Evolutionary conservation across 257 asterid genomes (phyloP), one percentile per base, ranked within the genome.

Genomic region (Apocynum venetum): DNA sequence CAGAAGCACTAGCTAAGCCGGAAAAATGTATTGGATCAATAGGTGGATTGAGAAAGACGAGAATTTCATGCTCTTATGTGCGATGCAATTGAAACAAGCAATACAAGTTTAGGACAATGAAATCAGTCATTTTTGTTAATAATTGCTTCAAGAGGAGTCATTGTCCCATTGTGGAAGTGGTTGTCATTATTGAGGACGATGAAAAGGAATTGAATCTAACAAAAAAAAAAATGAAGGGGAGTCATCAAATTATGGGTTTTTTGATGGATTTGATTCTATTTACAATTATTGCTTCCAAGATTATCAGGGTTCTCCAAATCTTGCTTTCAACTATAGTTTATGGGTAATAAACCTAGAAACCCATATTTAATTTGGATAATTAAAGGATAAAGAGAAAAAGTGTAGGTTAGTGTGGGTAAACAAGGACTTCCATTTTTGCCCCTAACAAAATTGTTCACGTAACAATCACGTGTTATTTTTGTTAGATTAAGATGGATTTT

Each of bases 131-230:
- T 1, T 93, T 97, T 20, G 94, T 89, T 72, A 95, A 89, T 90
- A 95, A 95, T 83, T 97, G 93, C 73, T 95, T 93, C 88, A 95
- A 88, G 87, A 87, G 99, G 82, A 95, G 97, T 82, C 98, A 95
- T 55, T 95, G 99, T 78, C 98, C 99, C 96, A 90, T 15, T 91
- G 98, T 78, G 98, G 80, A 40, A 68, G 74, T 44, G 61, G 60
- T n/a, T 20, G 46, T 31, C 79, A 77, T 46, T 69, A 84, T 41
- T 44, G 85, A 53, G 14, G 87, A 56, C 67, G 84, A 79, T 25
- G 86, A 73, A n/a, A 87, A 81, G 20, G 82, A 79, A 4, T 61
- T 60, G 66, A 79, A 79, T 77, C 17, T 55, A 56, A 44, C 31
- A 36, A 70, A 4, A 59, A 77, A 75, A 76, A 25, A 25, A 25